Percentiles rank a stretch among this genome's conserved stretches.
Evolutionary conservation across 164 flowering plant species (phyloP).

Genomic region (Stephania japonica): DNA sequence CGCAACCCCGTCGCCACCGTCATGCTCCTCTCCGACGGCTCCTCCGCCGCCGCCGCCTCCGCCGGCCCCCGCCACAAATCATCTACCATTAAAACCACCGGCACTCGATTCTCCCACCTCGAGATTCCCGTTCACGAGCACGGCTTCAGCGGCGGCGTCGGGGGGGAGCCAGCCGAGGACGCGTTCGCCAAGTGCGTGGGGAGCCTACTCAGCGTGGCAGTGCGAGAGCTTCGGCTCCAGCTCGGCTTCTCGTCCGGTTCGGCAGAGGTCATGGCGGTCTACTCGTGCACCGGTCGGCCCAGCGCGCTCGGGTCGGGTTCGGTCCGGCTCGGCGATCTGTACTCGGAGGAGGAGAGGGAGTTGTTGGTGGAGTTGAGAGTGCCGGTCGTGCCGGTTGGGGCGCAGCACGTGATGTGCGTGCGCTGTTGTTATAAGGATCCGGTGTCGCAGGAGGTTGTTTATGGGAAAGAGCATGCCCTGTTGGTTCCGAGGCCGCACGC

Average conservation of each 20-base stretch:
- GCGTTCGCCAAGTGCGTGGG: slow-evolving; percentile 82
- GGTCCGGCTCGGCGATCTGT: slow-evolving; percentile 66
- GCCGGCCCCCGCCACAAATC: slow-evolving; percentile 21
- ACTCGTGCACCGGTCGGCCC: slow-evolving; percentile 47
- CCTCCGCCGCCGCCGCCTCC: neutral
- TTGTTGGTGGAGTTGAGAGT: slow-evolving; percentile 63
- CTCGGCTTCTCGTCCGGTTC: slow-evolving; percentile 53
- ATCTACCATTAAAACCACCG: slow-evolving; percentile 16
- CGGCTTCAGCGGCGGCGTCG: slow-evolving; percentile 39
- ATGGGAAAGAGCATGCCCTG: slow-evolving; percentile 43
- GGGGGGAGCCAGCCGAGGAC: slow-evolving; percentile 58
- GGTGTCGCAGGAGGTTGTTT: slow-evolving; percentile 38
- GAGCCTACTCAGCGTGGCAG: slow-evolving; percentile 80
- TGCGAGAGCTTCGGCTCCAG: slow-evolving; percentile 65
- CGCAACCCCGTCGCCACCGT: slow-evolving; percentile 84
- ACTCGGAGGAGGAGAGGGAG: slow-evolving; percentile 88
- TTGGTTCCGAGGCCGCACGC: slow-evolving; percentile 49
- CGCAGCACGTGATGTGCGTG: slow-evolving; percentile 61
- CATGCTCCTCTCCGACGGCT: slow-evolving; percentile 79
- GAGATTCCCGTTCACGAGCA: slow-evolving; percentile 78
- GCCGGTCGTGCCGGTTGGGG: slow-evolving; percentile 30
- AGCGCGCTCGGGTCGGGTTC: slow-evolving; percentile 35
- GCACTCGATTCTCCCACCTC: slow-evolving; percentile 76
- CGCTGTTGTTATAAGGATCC: slow-evolving; percentile 65
- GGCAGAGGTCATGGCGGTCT: slow-evolving; percentile 62